These are phyloP conservation scores for Rubia occidens DNA, from an alignment of 305 asterid genomes.

Conservation along the genomic window DNA sequence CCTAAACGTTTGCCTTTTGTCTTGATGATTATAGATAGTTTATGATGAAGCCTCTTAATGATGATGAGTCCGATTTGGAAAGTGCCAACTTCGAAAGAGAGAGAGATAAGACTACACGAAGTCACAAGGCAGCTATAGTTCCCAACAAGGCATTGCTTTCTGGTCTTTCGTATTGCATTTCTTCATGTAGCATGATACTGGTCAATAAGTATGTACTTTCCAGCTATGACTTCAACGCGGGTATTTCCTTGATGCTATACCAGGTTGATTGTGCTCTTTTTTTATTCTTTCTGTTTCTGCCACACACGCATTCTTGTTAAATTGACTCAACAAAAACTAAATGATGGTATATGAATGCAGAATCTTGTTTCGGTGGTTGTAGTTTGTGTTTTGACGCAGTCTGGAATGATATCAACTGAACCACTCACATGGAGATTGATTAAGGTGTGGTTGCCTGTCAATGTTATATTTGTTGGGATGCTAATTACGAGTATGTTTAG, in stretches of 20 bases:
- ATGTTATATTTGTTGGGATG: conserved; percentile 87
- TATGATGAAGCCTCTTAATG: conserved; percentile 41
- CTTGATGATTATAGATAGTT: conserved; percentile 32
- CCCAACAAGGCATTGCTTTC: conserved; percentile 67
- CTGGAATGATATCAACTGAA: conserved; percentile 66
- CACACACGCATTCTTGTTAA: background rate
- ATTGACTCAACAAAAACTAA: conserved; percentile 8
- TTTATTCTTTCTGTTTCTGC: background rate
- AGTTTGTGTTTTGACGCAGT: conserved; percentile 47
- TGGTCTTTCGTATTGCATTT: conserved; percentile 73
- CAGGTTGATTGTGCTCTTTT: conserved; percentile 41
- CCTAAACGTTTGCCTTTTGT: conserved; percentile 1
- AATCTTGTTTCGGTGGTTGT: conserved; percentile 63
- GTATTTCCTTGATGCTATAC: conserved; percentile 85
- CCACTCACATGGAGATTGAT: conserved; percentile 80
- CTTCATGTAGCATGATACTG: conserved; percentile 86
- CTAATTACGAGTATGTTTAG: conserved; percentile 94
- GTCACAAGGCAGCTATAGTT: conserved; percentile 29
- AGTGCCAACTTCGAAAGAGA: conserved; percentile 44
- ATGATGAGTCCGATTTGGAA: conserved; percentile 54
- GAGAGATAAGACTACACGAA: conserved; percentile 36
- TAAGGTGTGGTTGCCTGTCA: conserved; percentile 91
- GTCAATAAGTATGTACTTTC: conserved; percentile 91
- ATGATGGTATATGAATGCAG: conserved; percentile 38
- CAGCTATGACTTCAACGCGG: conserved; percentile 77